Base-by-base conservation (phyloP, 768 basidiomycete genomes). In the Asterophora parasitica region DNA sequence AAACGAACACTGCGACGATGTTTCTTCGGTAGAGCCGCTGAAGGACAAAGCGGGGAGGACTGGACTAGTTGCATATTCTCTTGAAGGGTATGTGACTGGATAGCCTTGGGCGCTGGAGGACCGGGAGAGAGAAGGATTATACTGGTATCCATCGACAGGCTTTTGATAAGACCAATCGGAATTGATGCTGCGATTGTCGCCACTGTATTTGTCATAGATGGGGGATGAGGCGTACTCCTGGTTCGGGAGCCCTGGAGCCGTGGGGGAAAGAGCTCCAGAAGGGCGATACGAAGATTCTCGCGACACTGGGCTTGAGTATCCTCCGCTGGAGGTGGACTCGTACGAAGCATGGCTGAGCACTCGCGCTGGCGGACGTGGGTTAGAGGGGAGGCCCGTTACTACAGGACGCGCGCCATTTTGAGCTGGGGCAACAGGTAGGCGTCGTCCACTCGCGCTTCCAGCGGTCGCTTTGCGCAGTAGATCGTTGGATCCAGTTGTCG, bases 241-340 rank as follows among this genome's bases (percentile, higher is more conserved):
- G n/a, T 52, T 38, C 13, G 54, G 39, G 9, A 58, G 60, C 9
- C 62, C 64, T 10, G 65, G 65, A 26, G 62, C 48, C 7, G 60
- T 53, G 26, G 60, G 61, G 7, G 61, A 50, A 42, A 56, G 53
- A 16, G 64, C 57, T 28, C 67, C 68, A 33, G 69, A 55, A 39
- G 68, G 67, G 23, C 63, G 59, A 44, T 60, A 58, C 15, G 61
- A 51, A 12, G 54, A 52, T 27, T 48, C 50, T 46, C 47, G 59
- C 32, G 42, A 53, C 36, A 56, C 42, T 46, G 45, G 50, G 26
- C 49, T 60, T 10, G 56, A 50, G 37, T 60, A 56, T n/a, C 60
- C 52, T 8, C 58, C 42, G 38, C 53, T 60, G 0, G 57, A 50
- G 38, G 43, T 55, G 4, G 59, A 54, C 13, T 58, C 57, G 44